Percentiles rank a stretch among this genome's conserved stretches.
Conservation (phyloP, 169 alveolate genomes). For the Babesia sp. region DNA sequence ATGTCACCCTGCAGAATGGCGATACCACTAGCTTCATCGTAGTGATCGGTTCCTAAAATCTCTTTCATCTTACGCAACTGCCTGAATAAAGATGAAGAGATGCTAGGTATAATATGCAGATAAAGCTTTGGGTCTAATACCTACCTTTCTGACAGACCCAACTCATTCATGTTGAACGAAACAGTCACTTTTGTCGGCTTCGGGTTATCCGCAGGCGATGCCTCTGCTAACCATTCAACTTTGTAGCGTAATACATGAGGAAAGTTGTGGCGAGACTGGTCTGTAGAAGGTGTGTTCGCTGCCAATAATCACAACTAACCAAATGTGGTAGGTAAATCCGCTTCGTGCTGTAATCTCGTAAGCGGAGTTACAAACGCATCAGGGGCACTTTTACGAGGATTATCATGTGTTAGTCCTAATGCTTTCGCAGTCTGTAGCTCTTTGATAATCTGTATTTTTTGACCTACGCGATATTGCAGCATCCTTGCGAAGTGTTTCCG, state of each 20-base stretch:
- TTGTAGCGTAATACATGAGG: conserved; percentile 79
- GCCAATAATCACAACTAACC: conserved; percentile 19
- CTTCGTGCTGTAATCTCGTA: conserved; percentile 77
- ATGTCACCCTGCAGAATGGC: conserved; percentile 56
- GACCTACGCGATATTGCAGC: conserved; percentile 71
- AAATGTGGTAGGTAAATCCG: conserved; percentile 74
- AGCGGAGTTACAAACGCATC: conserved; percentile 78
- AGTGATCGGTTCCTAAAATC: conserved; percentile 37
- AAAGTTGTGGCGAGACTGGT: conserved; percentile 68
- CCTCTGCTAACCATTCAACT: conserved; percentile 75
- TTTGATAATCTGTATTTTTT: conserved; percentile 15
- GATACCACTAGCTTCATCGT: conserved; percentile 46
- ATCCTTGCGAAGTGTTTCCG: conserved; percentile 75
- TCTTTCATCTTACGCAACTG: conserved; percentile 66
- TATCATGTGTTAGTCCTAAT: conserved; percentile 44
- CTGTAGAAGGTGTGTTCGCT: conserved; percentile 9
- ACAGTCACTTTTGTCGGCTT: conserved; percentile 49
- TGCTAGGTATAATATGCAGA: conserved; percentile 5
- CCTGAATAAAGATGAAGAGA: conserved; percentile 39
- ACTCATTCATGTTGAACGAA: conserved; percentile 73
- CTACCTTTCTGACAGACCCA: conserved; percentile 62
- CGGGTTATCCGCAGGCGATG: conserved; percentile 65
- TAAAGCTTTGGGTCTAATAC: conserved; percentile 16
- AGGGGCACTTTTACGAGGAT: conserved; percentile 13
- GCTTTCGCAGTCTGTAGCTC: conserved; percentile 45